Evolutionary conservation across 2,329 filamentous ascomycete genomes (phyloP).

Genomic region (Monosporascus cannonballus): DNA sequence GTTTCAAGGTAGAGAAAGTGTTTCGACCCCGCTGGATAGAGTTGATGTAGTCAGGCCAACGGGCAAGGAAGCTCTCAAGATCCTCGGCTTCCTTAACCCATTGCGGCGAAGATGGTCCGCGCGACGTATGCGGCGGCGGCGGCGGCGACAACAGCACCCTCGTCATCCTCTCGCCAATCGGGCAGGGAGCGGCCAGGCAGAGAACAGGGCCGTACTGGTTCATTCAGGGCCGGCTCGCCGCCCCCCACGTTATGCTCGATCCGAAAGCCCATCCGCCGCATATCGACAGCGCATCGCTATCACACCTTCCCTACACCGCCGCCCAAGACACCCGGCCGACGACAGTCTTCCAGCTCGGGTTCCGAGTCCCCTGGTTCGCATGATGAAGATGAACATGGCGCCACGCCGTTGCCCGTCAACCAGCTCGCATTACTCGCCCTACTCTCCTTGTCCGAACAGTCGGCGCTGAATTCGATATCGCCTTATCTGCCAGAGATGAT

Average conservation of each 20-base stretch:
- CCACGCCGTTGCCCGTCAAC: constrained; percentile 69
- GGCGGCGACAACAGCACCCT: constrained; percentile 9
- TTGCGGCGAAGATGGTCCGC: constrained; percentile 13
- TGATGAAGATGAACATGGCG: constrained; percentile 29
- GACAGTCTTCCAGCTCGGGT: constrained; percentile 20
- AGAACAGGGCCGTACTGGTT: constrained; percentile 19
- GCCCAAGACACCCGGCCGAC: constrained; percentile 55
- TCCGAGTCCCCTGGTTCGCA: constrained; percentile 24
- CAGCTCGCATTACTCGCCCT: constrained; percentile 83
- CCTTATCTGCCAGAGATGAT: constrained; percentile 95
- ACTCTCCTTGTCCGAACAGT: constrained; percentile 89
- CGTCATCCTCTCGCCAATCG: constrained; percentile 11
- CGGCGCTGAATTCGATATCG: constrained; percentile 90
- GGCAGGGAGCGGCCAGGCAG: constrained; percentile 7
- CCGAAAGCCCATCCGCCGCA: constrained; percentile 17
- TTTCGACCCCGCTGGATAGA: background rate
- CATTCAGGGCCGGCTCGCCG: constrained; percentile 27
- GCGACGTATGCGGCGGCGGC: constrained; percentile 13
- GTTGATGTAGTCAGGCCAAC: background rate
- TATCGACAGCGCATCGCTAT: constrained; percentile 54
- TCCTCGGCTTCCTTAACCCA: background rate
- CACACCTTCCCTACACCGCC: constrained; percentile 76
- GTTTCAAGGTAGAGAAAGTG: background rate
- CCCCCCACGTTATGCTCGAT: constrained; percentile 15
- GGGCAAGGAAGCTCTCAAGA: background rate